Percentiles rank a stretch among this genome's conserved stretches.
phyloP scores from a whole-genome alignment of 305 asterid species.

The Fraxinus latifolia region DNA sequence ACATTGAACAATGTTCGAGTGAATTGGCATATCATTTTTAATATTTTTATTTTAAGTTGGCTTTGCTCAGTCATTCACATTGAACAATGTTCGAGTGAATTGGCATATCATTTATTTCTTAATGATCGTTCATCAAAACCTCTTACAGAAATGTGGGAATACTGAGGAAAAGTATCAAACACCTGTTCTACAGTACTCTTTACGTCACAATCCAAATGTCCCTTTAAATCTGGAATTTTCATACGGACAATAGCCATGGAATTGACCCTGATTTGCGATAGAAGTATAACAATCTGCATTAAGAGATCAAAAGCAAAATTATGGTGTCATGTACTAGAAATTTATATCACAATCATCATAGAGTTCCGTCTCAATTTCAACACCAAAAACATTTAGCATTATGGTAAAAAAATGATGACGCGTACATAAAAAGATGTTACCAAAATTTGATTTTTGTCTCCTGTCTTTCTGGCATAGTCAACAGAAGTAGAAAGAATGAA shows the following conservation, averaged over 20 bases:
- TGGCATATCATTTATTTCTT: not conserved
- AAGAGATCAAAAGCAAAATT: slow-evolving; percentile 4
- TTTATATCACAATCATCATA: not conserved
- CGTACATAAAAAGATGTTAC: not conserved
- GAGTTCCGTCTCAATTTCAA: not conserved
- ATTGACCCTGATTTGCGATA: slow-evolving; percentile 76
- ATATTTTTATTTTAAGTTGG: not conserved
- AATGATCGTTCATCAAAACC: not conserved
- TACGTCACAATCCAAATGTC: slow-evolving; percentile 34
- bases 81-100: not conserved
- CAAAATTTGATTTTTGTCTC: not conserved
- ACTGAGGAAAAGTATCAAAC: slow-evolving; percentile 2
- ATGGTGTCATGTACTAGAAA: not conserved
- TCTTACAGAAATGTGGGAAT: not conserved
- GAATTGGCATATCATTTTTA: not conserved
- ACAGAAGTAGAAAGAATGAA: not conserved
- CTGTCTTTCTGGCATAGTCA: not conserved
- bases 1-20: not conserved
- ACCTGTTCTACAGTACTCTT: slow-evolving; percentile 83
- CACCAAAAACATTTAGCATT: not conserved
- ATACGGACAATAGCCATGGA: slow-evolving; percentile 82
- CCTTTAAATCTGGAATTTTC: slow-evolving; percentile 52
- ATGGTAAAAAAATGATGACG: not conserved
- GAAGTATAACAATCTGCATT: slow-evolving; percentile 67
- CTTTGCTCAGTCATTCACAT: not conserved